Evolutionary conservation across 208 protist species (phyloP), one percentile per base, ranked within the genome.

Genomic region (Leishmania turanica): DNA sequence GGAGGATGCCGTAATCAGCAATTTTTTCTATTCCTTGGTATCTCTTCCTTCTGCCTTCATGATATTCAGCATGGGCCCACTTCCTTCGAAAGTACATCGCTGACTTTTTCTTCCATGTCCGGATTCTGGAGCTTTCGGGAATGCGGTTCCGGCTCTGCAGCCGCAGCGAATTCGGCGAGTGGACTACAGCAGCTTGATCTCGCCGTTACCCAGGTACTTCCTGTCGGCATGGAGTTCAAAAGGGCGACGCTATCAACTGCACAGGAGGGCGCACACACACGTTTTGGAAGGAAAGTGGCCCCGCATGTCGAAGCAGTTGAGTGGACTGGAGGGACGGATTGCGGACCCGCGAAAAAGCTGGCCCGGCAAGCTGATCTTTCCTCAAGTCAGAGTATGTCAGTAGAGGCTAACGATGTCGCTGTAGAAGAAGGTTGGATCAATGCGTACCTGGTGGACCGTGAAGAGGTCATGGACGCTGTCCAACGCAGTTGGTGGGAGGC

Each of bases 61-160:
- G 69, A 21, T 73, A 21, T 54, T 73, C 69, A 27, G 17, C 15
- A 53, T 34, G 47, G 69, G 27, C 13, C 47, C 19, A 7, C 1
- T 31, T 73, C 69, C 45, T 51, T 66, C 21, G 53, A 60, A 83
- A 56, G 58, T 73, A 5, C 6, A 77, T 60, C 31, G 9, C 53
- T 64, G 21, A 11, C 62, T 79, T 60, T n/a, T 71, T 69, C 68
- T 78, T 68, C 51, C 24, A 95, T 95, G 91, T 95, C 91, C 31
- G 91, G 91, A 24, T 84, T 89, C 24, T 95, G 91, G 91, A 95
- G 91, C 68, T 95, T 95, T 60, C 78, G 91, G 51, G 89, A 92
- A 58, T 71, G 80, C 5, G 27, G 15, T 42, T 15, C 70, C 56
- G 54, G 45, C 15, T 54, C 66, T 31, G 66, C 78, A 11, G 70